These are phyloP conservation scores for Citrullus colocynthis DNA, from an alignment of 306 rosid species.

Conservation along the genomic window DNA sequence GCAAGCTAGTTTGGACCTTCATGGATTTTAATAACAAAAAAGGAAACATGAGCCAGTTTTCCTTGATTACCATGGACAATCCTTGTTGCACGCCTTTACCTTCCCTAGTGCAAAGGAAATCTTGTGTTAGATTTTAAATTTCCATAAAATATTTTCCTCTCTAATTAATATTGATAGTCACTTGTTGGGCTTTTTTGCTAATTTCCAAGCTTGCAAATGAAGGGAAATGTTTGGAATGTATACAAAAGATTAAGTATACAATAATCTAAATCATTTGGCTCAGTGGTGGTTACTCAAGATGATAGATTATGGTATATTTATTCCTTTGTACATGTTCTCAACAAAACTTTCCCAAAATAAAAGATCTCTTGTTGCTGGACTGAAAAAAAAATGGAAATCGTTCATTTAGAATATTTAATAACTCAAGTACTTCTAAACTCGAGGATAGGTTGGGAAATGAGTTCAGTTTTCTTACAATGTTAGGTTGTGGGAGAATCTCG, in stretches of 20 bases:
- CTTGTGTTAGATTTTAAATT: not conserved
- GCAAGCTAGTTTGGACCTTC: not conserved
- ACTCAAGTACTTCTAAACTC: not conserved
- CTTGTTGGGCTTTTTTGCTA: not conserved
- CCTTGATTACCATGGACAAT: not conserved
- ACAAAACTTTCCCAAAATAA: not conserved
- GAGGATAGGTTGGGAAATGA: not conserved
- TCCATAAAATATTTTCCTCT: not conserved
- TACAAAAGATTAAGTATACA: not conserved
- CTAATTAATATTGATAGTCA: not conserved
- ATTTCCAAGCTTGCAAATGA: not conserved
- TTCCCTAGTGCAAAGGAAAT: not conserved
- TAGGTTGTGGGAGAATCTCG: slow-evolving; percentile 78
- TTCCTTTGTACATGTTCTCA: not conserved
- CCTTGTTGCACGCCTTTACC: not conserved
- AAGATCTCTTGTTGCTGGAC: not conserved
- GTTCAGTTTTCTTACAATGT: not conserved
- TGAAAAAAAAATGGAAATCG: not conserved
- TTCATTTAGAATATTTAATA: not conserved
- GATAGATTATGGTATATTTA: not conserved
- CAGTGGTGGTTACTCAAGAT: not conserved
- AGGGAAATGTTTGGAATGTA: not conserved
- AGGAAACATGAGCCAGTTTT: not conserved
- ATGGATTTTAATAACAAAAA: not conserved
- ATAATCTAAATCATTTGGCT: not conserved